A percentile compares a stretch with the other conserved stretches of the same genome.
These are phyloP conservation scores for Cutaneotrichosporon spelunceum DNA, from an alignment of 1,284 basidiomycete genomes.

Conservation along the genomic window DNA sequence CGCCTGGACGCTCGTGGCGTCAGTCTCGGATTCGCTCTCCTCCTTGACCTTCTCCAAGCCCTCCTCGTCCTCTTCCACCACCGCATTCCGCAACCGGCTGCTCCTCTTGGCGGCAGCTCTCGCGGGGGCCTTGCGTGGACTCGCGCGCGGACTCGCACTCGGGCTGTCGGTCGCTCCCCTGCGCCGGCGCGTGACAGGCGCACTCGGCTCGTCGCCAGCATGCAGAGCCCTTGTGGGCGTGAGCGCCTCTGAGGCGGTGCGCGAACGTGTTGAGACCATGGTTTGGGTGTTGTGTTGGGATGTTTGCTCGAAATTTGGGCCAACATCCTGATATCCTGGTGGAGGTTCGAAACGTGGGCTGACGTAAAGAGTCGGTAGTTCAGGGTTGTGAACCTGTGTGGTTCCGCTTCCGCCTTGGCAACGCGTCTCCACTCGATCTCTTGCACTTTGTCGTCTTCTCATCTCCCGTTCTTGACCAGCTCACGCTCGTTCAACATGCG, in stretches of 20 bases:
- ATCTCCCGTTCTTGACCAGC: neutral
- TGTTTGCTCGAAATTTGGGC: conserved; percentile 2
- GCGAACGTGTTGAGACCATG: conserved; percentile 22
- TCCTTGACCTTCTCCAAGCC: neutral
- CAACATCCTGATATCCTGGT: neutral
- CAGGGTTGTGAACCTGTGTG: neutral
- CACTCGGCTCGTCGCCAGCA: neutral
- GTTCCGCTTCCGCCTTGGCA: neutral
- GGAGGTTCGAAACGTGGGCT: neutral
- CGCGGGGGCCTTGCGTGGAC: neutral
- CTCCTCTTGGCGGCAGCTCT: neutral
- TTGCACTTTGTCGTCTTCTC: neutral
- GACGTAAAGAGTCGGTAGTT: neutral
- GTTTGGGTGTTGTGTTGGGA: neutral
- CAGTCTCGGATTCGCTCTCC: neutral
- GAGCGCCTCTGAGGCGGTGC: conserved; percentile 14
- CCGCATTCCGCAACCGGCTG: neutral
- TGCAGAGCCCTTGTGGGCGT: conserved; percentile 8
- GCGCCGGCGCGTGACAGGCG: neutral
- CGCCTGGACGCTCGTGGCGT: neutral
- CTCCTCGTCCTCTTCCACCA: neutral
- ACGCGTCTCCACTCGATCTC: neutral
- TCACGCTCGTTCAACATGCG: neutral
- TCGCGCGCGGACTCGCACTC: neutral
- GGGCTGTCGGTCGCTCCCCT: neutral